Conservation (phyloP, 306 rosid genomes). For the Castanospermum australe region DNA sequence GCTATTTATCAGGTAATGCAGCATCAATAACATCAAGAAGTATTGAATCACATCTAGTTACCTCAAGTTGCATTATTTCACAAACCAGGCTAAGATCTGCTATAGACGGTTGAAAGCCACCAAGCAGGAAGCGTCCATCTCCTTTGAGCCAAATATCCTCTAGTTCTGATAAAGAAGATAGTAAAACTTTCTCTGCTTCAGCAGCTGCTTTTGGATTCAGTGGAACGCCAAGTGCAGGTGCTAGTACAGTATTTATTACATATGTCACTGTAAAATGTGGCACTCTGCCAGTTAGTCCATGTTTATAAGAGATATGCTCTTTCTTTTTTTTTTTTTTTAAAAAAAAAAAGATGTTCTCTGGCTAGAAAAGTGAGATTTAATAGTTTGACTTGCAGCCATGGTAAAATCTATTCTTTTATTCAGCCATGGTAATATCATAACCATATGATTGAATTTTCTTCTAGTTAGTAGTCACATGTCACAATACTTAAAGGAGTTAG, state of each 20-base stretch:
- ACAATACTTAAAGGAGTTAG: not conserved
- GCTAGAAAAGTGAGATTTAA: not conserved
- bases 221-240: conserved; percentile 58
- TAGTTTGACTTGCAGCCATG: not conserved
- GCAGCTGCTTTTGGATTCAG: conserved; percentile 59
- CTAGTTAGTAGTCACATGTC: not conserved
- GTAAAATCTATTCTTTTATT: not conserved
- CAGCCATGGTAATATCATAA: too few relatives aligned
- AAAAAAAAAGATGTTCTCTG: not conserved
- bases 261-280: conserved; percentile 50
- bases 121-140: conserved; percentile 62
- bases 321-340: not conserved
- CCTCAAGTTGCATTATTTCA: conserved; percentile 88
- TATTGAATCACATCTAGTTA: conserved; percentile 28
- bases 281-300: conserved; percentile 15
- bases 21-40: not conserved
- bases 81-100: conserved; percentile 87
- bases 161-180: conserved; percentile 57
- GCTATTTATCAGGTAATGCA: conserved; percentile 6
- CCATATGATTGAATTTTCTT: not conserved
- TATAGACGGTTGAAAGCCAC: conserved; percentile 65
- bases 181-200: conserved; percentile 63
- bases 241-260: conserved; percentile 55
- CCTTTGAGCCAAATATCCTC: conserved; percentile 82
- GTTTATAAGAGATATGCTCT: not conserved